Evolutionary conservation across 179 eudicot genomes (phyloP).

Genomic region (Silene coronaria): DNA sequence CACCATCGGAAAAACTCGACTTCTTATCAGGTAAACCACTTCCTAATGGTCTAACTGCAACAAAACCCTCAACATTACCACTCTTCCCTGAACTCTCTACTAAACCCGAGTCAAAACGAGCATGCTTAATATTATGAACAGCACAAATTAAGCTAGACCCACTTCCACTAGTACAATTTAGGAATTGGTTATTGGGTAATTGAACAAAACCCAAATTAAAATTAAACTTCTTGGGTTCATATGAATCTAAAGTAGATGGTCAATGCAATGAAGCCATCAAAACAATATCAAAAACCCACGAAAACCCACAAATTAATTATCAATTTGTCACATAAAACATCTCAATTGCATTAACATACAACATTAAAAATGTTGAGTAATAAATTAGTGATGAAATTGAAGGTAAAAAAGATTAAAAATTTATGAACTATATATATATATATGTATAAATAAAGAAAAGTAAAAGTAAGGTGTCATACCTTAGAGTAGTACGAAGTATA

Average conservation of each 20-base stretch:
- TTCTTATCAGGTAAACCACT: constrained; percentile 19
- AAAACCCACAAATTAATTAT: constrained; percentile 9
- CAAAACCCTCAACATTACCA: constrained; percentile 20
- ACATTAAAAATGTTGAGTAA: not conserved
- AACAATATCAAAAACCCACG: constrained; percentile 25
- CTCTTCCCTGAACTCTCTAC: constrained; percentile 22
- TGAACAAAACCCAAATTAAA: constrained; percentile 20
- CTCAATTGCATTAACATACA: constrained; percentile 7
- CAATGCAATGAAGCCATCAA: constrained; percentile 36
- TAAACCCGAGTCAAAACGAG: constrained; percentile 22
- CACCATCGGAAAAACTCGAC: constrained; percentile 17
- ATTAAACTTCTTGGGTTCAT: constrained; percentile 32
- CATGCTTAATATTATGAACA: constrained; percentile 18
- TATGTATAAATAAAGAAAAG: not conserved
- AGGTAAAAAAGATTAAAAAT: not conserved
- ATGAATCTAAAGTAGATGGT: constrained; percentile 24
- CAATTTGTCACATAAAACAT: constrained; percentile 9
- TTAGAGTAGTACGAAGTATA: not conserved
- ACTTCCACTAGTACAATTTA: constrained; percentile 25
- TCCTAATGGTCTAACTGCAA: constrained; percentile 11
- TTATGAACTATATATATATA: no score
- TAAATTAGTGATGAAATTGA: not conserved
- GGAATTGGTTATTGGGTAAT: constrained; percentile 20
- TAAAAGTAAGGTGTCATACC: constrained; percentile 22
- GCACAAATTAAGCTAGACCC: constrained; percentile 24